A percentile compares a stretch with the other conserved stretches of the same genome.
phyloP scores from a whole-genome alignment of 2,329 filamentous ascomycete species.

The Colletotrichum kahawae region DNA sequence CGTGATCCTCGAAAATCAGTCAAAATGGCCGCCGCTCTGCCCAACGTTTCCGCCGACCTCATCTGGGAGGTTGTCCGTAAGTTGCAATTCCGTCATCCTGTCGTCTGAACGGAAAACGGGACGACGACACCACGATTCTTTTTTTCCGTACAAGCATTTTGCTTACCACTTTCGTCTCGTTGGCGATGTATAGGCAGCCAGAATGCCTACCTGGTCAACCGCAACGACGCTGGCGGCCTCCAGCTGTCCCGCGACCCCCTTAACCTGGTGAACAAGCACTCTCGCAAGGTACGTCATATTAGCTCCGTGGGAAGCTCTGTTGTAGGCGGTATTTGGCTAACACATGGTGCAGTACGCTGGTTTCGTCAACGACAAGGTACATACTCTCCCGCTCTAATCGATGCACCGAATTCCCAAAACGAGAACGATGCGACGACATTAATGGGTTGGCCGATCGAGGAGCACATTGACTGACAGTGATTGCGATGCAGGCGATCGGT shows the following conservation, averaged over 20 bases:
- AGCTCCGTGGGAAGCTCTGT: not conserved
- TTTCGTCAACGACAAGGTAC: slow-evolving; percentile 92
- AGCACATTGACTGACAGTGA: slow-evolving; percentile 1
- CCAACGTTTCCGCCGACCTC: slow-evolving; percentile 87
- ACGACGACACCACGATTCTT: not conserved
- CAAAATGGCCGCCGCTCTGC: slow-evolving; percentile 63
- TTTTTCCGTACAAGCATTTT: not conserved
- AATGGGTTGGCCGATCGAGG: slow-evolving; percentile 7
- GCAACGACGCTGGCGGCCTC: slow-evolving; percentile 76
- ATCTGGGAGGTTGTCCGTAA: slow-evolving; percentile 95
- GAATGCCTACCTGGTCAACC: slow-evolving; percentile 94
- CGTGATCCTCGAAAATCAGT: slow-evolving; percentile 40
- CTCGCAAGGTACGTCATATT: slow-evolving; percentile 73
- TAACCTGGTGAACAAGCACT: slow-evolving; percentile 91
- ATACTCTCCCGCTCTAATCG: not conserved
- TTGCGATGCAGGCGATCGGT: slow-evolving; percentile 73
- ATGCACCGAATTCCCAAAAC: not conserved
- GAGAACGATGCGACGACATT: slow-evolving; percentile 3
- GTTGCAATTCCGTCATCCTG: slow-evolving; percentile 44
- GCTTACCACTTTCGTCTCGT: not conserved
- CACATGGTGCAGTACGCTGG: slow-evolving; percentile 74
- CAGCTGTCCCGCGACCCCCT: slow-evolving; percentile 94
- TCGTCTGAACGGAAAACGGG: not conserved
- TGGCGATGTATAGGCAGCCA: slow-evolving; percentile 67
- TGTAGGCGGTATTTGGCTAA: slow-evolving; percentile 35